A percentile compares a stretch with the other conserved stretches of the same genome.
Evolutionary conservation across 2,329 filamentous ascomycete species (phyloP).

Genomic region (Raffaelea ambrosiae): DNA sequence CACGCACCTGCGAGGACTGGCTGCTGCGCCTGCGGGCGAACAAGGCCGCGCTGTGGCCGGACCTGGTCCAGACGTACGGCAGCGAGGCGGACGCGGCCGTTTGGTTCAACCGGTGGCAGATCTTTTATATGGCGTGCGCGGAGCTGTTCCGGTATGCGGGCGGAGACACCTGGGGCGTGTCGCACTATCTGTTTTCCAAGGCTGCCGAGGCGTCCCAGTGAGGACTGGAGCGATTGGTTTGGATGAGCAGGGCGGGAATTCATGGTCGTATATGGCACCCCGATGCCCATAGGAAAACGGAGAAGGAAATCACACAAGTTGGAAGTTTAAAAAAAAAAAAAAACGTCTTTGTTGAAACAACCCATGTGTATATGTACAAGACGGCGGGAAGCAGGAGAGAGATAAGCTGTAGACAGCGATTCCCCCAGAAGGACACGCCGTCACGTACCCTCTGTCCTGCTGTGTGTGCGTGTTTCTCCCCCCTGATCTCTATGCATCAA

Average conservation of each 20-base stretch:
- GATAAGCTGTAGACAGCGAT: too few species aligned
- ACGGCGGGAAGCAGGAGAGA: too few species aligned
- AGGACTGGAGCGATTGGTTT: too few species aligned
- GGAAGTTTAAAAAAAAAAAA: too few species aligned
- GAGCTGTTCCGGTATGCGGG: slow-evolving; percentile 59
- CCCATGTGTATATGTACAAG: not conserved
- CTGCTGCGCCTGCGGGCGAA: slow-evolving; percentile 49
- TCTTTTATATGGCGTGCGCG: slow-evolving; percentile 64
- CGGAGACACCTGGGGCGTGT: slow-evolving; percentile 60
- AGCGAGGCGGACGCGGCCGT: slow-evolving; percentile 47
- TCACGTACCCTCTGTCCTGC: too few species aligned
- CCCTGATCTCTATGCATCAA: not conserved
- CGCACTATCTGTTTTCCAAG: slow-evolving; percentile 60
- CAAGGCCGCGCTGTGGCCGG: slow-evolving; percentile 54
- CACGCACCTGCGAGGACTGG: slow-evolving; percentile 64
- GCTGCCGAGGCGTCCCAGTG: slow-evolving; percentile 10
- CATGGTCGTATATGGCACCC: too few species aligned
- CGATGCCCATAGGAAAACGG: too few species aligned
- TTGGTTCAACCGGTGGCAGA: slow-evolving; percentile 65
- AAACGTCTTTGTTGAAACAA: not conserved
- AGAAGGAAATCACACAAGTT: too few species aligned
- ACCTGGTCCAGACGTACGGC: slow-evolving; percentile 56
- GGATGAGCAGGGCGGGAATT: too few species aligned
- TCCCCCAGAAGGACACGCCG: too few species aligned
- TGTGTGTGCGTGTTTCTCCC: too few species aligned